Evolutionary conservation across 352 stramenopile species (phyloP).

Genomic region (Aphanomyces invadans): DNA sequence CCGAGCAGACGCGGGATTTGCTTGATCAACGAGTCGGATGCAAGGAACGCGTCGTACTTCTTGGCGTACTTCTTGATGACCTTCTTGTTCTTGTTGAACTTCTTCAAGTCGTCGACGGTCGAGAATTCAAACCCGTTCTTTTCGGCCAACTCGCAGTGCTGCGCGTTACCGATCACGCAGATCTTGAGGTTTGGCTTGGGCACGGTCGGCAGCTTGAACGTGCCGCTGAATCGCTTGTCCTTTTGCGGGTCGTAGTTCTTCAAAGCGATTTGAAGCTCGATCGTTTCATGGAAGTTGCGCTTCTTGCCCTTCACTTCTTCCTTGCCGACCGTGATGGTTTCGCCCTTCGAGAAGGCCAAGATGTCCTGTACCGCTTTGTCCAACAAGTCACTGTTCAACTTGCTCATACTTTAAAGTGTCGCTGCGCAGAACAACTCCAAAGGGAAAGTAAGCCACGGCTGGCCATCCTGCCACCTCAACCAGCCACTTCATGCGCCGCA

Average conservation of each 20-base stretch:
- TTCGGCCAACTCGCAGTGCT: slow-evolving; percentile 98
- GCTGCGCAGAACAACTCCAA: slow-evolving; percentile 23
- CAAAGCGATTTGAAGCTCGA: slow-evolving; percentile 97
- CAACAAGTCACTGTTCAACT: slow-evolving; percentile 96
- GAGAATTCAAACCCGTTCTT: slow-evolving; percentile 97
- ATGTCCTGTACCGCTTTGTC: slow-evolving; percentile 94
- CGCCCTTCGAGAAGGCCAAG: slow-evolving; percentile 91
- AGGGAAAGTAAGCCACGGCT: slow-evolving; percentile 11
- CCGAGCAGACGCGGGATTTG: slow-evolving; percentile 99
- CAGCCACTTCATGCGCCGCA: background rate
- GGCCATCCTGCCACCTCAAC: background rate
- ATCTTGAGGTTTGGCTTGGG: slow-evolving; percentile 94
- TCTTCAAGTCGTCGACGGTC: slow-evolving; percentile 99
- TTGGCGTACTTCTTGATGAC: slow-evolving; percentile 99
- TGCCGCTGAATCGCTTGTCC: slow-evolving; percentile 99
- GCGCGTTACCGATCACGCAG: slow-evolving; percentile 98
- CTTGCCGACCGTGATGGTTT: slow-evolving; percentile 88
- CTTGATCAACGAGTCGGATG: slow-evolving; percentile 99
- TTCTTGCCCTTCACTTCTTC: slow-evolving; percentile 98
- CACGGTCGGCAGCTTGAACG: slow-evolving; percentile 97
- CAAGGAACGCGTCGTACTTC: slow-evolving; percentile 99
- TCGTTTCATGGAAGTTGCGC: slow-evolving; percentile 99
- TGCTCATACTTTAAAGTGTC: slow-evolving; percentile 71
- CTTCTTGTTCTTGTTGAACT: slow-evolving; percentile 99
- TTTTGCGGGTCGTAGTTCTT: slow-evolving; percentile 99